Conservation (phyloP, 441 rosid species). For the Breynia disticha region DNA sequence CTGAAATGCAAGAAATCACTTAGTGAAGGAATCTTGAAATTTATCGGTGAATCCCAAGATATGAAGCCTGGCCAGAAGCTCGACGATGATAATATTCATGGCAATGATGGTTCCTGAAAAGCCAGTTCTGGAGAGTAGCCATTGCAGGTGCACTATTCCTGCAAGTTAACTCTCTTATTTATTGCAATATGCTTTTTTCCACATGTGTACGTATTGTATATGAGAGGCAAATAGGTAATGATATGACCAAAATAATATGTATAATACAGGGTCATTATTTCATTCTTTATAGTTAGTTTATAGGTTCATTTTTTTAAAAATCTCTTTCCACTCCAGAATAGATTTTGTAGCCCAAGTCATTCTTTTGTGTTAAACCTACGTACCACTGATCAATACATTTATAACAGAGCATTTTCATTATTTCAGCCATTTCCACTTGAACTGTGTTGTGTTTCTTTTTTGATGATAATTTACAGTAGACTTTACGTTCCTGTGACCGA, state of each 20-base stretch:
- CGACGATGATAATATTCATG: not conserved
- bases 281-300: conserved; percentile 17
- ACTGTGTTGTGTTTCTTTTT: no score
- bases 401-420: conserved; percentile 3
- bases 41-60: conserved; percentile 7
- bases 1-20: conserved; percentile 1
- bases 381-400: conserved; percentile 12
- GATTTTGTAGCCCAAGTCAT: conserved; percentile 6
- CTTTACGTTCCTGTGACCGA: no score
- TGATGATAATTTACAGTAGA: no score
- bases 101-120: conserved; percentile 20
- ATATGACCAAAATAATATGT: conserved; percentile 5
- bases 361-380: conserved; percentile 12
- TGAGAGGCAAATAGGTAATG: conserved; percentile 14
- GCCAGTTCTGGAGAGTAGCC: conserved; percentile 3
- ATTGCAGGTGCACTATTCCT: conserved; percentile 1
- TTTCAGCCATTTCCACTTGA: not conserved
- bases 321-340: not conserved
- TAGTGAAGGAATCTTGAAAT: not conserved
- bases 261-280: conserved; percentile 14
- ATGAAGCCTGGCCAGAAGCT: conserved; percentile 11
- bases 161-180: not conserved
- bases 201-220: conserved; percentile 16
- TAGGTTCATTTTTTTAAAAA: conserved; percentile 7
- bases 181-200: no score